phyloP scores from a whole-genome alignment of 2,329 filamentous ascomycete genomes.

The Clarireedia paspali region DNA sequence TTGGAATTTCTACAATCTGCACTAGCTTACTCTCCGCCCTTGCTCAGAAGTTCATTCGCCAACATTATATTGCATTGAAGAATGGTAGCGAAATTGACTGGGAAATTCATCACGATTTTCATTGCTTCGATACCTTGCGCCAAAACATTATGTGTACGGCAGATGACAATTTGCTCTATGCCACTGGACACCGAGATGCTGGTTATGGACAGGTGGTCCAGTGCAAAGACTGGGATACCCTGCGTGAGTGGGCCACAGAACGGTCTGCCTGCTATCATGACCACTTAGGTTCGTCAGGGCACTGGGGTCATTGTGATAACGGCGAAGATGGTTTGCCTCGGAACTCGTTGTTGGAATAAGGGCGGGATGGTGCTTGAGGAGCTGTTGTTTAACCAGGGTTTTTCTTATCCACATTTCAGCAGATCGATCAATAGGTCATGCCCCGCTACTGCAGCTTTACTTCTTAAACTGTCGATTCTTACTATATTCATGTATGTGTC shows the following conservation, averaged over 20 bases:
- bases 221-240: constrained; percentile 5
- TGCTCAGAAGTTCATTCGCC: not conserved
- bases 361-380: too few species aligned
- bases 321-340: too few species aligned
- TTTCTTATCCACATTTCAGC: too few species aligned
- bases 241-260: constrained; percentile 3
- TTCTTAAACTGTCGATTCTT: too few species aligned
- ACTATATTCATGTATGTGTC: too few species aligned
- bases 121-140: constrained; percentile 3
- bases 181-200: not conserved
- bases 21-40: not conserved
- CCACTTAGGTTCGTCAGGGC: not conserved
- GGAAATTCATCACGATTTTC: not conserved
- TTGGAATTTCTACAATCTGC: not conserved
- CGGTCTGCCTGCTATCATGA: constrained; percentile 1
- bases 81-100: not conserved
- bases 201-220: constrained; percentile 3
- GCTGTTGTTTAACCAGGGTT: too few species aligned
- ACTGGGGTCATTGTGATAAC: too few species aligned
- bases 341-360: too few species aligned
- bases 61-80: not conserved
- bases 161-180: constrained; percentile 8
- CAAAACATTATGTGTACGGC: constrained; percentile 9
- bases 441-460: too few species aligned
- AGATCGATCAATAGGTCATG: too few species aligned